A percentile compares a stretch with the other conserved stretches of the same genome.
phyloP scores from a whole-genome alignment of 176 grass and related monocot genomes.

The Cocos nucifera region DNA sequence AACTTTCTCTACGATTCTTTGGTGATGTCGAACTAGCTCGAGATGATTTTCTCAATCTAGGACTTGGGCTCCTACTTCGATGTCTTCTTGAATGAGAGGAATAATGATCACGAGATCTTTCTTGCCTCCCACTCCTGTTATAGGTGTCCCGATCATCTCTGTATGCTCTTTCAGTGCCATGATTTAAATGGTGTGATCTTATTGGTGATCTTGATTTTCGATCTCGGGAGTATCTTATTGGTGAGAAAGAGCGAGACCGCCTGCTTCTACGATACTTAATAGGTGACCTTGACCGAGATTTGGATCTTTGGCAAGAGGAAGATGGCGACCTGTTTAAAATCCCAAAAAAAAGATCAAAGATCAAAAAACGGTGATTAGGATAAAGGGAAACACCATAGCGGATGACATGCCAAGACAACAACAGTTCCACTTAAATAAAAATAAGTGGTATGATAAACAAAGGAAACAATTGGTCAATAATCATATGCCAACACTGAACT shows the following conservation, averaged over 20 bases:
- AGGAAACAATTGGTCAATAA: too few species aligned
- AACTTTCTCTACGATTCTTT: conserved; percentile 49
- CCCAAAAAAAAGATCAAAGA: too few species aligned
- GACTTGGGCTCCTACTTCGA: conserved; percentile 72
- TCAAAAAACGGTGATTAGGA: too few species aligned
- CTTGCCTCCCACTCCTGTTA: conserved; percentile 33
- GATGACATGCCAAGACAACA: too few species aligned
- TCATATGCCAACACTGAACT: too few species aligned
- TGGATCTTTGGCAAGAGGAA: conserved; percentile 39
- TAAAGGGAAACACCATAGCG: too few species aligned
- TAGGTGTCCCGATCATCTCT: conserved; percentile 58
- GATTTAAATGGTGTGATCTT: conserved; percentile 46
- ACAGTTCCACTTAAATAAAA: too few species aligned
- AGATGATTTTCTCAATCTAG: conserved; percentile 48
- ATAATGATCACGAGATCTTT: not conserved
- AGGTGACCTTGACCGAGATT: conserved; percentile 82
- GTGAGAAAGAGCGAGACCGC: conserved; percentile 56
- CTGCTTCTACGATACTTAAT: conserved; percentile 71
- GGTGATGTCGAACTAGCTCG: conserved; percentile 47
- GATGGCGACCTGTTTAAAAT: conserved; percentile 62
- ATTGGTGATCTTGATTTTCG: conserved; percentile 60
- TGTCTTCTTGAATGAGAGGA: conserved; percentile 4
- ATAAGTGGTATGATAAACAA: too few species aligned
- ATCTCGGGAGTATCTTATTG: conserved; percentile 40
- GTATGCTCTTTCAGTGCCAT: conserved; percentile 39